Percentiles rank a stretch among this genome's conserved stretches.
Conservation (phyloP, 2,329 filamentous ascomycete genomes). For the Sordariomycetes sp. region DNA sequence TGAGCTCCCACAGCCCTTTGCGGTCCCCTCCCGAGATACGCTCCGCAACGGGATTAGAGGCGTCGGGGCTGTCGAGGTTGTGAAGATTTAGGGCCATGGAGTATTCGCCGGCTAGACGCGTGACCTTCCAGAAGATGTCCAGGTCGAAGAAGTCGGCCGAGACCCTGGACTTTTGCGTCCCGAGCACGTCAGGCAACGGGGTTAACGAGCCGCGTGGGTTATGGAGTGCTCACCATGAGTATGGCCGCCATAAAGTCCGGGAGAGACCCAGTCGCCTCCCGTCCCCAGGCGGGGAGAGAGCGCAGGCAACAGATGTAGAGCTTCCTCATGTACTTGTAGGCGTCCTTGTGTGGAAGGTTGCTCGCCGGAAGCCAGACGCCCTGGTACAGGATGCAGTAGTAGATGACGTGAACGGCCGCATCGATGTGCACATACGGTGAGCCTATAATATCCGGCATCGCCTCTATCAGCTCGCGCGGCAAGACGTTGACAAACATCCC, state of each 20-base stretch:
- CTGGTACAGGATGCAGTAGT: constrained; percentile 16
- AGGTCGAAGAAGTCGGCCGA: constrained; percentile 18
- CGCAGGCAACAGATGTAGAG: constrained; percentile 15
- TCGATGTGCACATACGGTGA: constrained; percentile 16
- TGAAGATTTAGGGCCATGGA: constrained; percentile 16
- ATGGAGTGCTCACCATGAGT: constrained; percentile 11
- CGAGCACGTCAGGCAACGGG: too few relatives aligned
- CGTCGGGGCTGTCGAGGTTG: constrained; percentile 31
- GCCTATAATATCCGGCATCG: constrained; percentile 15
- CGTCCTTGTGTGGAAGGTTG: constrained; percentile 7
- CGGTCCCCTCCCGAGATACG: constrained; percentile 16
- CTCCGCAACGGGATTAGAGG: constrained; percentile 22
- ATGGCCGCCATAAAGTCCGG: constrained; percentile 16
- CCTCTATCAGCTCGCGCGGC: constrained; percentile 11
- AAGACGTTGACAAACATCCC: too few relatives aligned
- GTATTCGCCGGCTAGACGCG: constrained; percentile 15
- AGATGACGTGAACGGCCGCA: constrained; percentile 15
- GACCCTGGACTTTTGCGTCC: too few relatives aligned
- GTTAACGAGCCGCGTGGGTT: too few relatives aligned
- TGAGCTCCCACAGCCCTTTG: constrained; percentile 17
- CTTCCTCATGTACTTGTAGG: constrained; percentile 11
- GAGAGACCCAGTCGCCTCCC: constrained; percentile 15
- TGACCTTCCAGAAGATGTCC: constrained; percentile 16
- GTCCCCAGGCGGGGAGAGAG: constrained; percentile 15
- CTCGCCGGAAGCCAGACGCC: constrained; percentile 9